Base-by-base conservation (phyloP, 257 asterid genomes). In the Solanum sejunctum region DNA sequence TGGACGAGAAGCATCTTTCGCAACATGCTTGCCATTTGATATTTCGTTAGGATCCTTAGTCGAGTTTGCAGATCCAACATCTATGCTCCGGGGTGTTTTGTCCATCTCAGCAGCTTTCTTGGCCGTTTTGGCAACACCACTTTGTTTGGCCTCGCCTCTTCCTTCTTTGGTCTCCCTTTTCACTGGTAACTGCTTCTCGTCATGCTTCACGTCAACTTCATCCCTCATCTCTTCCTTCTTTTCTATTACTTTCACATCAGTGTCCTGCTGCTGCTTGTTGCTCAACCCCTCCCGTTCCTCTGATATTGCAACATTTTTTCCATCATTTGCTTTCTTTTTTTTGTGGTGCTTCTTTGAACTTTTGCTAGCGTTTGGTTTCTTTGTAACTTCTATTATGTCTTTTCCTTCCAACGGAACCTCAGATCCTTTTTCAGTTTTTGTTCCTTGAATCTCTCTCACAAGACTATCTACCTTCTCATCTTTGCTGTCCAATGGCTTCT, bases 251-350 rank as follows among this genome's bases (percentile, higher is more conserved):
- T 66, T 60, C 54, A 21, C 72, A 63, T 20, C 18, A 60, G 20
- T 63, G 17, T 82, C 39, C 12, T 20, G 28, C 26, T 60, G 43
- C 26, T 58, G 85, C 49, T 78, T 52, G 18, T 52, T 78, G 83
- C 83, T 78, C 45, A 78, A 28, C 49, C 64, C 64, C 83, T 78
- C 64, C 26, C 64, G 49, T 52, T 78, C 1, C 83, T 28, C 83
- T 78, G 45, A 16, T 51, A 16, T 78, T 52, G 83, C 64, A 23
- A 79, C 89, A 26, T 49, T 63, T 45, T 72, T 79, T 45, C 72
- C 28, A 13, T 49, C 75, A 60, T 69, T 43, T 41, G 54, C 87
- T 66, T 81, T 85, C 82, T 32, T 83, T 84, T 82, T 87, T 69
- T 86, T 51, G n/a, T 39, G 72, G 45, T 54, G 60, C 20, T 83